A percentile compares a stretch with the other conserved stretches of the same genome.
These are phyloP conservation scores for Phytophthora citricola DNA, from an alignment of 352 stramenopile genomes.

Conservation along the genomic window DNA sequence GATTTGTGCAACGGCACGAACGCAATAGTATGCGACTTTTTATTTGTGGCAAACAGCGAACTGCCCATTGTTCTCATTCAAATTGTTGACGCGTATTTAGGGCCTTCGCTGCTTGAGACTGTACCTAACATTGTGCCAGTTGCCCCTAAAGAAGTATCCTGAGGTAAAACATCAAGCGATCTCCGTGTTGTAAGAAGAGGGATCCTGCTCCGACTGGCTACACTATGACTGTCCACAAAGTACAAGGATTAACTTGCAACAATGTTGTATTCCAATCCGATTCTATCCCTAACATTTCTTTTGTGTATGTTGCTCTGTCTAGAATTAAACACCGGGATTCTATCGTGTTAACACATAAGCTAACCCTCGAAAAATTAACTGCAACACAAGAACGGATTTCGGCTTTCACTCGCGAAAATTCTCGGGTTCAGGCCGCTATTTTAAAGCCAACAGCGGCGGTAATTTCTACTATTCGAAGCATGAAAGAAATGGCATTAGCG, in stretches of 20 bases:
- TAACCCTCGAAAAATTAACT: too few relatives aligned
- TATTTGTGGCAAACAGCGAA: background rate
- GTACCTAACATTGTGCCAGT: conserved; percentile 6
- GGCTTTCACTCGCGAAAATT: too few relatives aligned
- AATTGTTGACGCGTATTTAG: background rate
- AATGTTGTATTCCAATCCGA: conserved; percentile 3
- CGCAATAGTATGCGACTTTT: background rate
- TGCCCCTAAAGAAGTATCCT: background rate
- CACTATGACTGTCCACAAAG: conserved; percentile 6
- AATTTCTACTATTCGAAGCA: too few relatives aligned
- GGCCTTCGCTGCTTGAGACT: background rate
- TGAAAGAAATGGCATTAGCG: too few relatives aligned
- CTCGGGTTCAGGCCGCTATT: too few relatives aligned
- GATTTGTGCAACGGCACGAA: background rate
- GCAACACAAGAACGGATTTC: too few relatives aligned
- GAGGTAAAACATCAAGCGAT: background rate
- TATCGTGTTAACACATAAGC: too few relatives aligned
- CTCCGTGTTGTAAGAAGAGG: background rate
- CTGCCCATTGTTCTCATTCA: background rate
- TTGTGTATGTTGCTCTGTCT: conserved; percentile 3
- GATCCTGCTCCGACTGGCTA: conserved; percentile 3
- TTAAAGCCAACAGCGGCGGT: too few relatives aligned
- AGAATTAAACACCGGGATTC: too few relatives aligned
- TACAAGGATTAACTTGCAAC: background rate
- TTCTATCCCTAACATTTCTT: conserved; percentile 3